These are phyloP conservation scores for Volvariella surrecta DNA, from an alignment of 1,284 basidiomycete genomes.

Conservation along the genomic window DNA sequence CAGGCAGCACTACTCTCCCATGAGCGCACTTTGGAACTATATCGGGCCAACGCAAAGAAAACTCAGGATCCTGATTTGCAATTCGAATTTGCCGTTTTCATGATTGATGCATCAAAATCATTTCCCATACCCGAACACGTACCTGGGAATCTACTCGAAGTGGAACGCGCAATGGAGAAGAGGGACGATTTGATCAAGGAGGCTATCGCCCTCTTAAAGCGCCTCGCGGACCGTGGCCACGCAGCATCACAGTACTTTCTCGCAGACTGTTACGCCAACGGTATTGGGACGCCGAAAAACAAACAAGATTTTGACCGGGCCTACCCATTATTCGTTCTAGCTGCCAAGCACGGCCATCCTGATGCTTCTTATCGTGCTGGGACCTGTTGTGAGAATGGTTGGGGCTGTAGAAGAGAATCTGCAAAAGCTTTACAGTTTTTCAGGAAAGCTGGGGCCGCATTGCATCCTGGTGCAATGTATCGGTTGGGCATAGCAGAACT, in stretches of 20 bases:
- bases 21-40: slow-evolving; percentile 93
- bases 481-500: slow-evolving; percentile 93
- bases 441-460: slow-evolving; percentile 85
- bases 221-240: slow-evolving; percentile 90
- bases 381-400: slow-evolving; percentile 98
- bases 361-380: slow-evolving; percentile 95
- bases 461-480: slow-evolving; percentile 95
- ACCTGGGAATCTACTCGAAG: slow-evolving; percentile 64
- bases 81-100: slow-evolving; percentile 98
- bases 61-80: slow-evolving; percentile 96
- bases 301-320: slow-evolving; percentile 96
- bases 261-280: slow-evolving; percentile 96
- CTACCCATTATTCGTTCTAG: slow-evolving; percentile 92
- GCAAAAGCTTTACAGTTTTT: slow-evolving; percentile 93
- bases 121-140: slow-evolving; percentile 66
- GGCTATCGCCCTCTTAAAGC: slow-evolving; percentile 80
- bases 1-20: slow-evolving; percentile 90
- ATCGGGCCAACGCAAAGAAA: slow-evolving; percentile 97
- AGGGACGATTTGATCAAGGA: slow-evolving; percentile 83
- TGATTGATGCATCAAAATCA: slow-evolving; percentile 92
- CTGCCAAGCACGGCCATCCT: slow-evolving; percentile 97
- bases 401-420: slow-evolving; percentile 91
- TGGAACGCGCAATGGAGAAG: slow-evolving; percentile 76
- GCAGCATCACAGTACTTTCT: slow-evolving; percentile 94
- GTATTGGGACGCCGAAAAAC: slow-evolving; percentile 83